Evolutionary conservation across 1,284 basidiomycete species (phyloP), one percentile per base, ranked within the genome.

Genomic region (Apiotrichum montevideense): DNA sequence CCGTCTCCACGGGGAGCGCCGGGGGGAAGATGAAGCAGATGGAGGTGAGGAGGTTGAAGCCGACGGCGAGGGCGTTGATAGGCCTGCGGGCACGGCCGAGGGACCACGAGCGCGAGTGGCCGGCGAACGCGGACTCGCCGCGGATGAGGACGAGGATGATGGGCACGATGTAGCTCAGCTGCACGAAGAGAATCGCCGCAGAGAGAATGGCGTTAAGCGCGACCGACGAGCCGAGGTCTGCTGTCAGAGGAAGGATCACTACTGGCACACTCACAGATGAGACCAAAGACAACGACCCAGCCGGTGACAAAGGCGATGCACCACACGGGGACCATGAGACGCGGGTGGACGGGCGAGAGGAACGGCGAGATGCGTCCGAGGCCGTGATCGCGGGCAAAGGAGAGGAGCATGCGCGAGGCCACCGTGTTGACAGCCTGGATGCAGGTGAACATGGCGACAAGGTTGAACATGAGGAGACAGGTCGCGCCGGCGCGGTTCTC

Each of bases 21-120:
- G 79, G 78, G 1, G 80, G 80, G 73, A 81, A 80, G 32, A 79
- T 58, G 75, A 81, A 81, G 68, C 79, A 77, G 37, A 80, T 71
- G 11, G 72, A 70, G 3, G 79, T 80, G 44, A 80, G 56, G 14
- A 69, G 34, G 2, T 74, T 74, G 61, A 80, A 81, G 8, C 64
- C 51, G 34, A 81, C 62, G 2, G 75, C 69, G 35, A 69, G 40
- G 54, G 78, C 79, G 61, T 72, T 66, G 55, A 74, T 54, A 0
- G 66, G 68, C 1, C 73, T 73, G 15, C 69, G 57, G 51, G 72
- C 55, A 0, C 66, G 68, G 3, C 70, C 73, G 9, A 74, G 64
- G 6, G 62, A 70, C 54, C 70, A 70, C 0, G 70, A 68, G 39
- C 40, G 40, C 63, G 11, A 61, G 66, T 32, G 70, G 62, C 4